These are phyloP conservation scores for Penicillium cataractarum DNA, from an alignment of 495 filamentous ascomycete species.

Conservation along the genomic window DNA sequence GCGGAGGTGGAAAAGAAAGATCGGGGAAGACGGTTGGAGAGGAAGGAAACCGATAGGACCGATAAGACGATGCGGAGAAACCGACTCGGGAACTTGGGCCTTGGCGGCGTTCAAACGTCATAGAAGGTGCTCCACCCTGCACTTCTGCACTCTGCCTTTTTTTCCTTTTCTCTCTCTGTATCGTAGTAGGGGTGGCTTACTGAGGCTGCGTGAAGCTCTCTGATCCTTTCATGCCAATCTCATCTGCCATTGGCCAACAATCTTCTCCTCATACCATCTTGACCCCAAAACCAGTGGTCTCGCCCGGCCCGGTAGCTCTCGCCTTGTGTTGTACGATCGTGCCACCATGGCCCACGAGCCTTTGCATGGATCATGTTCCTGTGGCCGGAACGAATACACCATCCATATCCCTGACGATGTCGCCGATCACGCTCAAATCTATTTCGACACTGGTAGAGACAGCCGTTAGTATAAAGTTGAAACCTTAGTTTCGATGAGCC, in stretches of 20 bases:
- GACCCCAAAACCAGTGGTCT: background rate
- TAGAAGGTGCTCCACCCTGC: conserved; percentile 28
- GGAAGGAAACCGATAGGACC: conserved; percentile 27
- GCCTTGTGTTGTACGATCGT: conserved; percentile 18
- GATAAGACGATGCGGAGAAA: conserved; percentile 33
- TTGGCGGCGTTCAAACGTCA: conserved; percentile 37
- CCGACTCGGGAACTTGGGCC: conserved; percentile 18
- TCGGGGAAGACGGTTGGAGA: conserved; percentile 15
- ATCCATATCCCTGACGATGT: conserved; percentile 65
- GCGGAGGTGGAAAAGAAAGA: conserved; percentile 8
- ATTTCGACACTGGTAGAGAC: conserved; percentile 67
- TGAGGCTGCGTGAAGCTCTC: background rate
- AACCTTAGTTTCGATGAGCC: conserved; percentile 8
- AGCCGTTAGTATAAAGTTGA: conserved; percentile 58
- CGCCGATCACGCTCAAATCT: conserved; percentile 60
- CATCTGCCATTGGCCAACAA: conserved; percentile 1
- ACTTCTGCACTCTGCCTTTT: conserved; percentile 9
- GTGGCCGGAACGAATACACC: conserved; percentile 81
- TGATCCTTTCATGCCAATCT: background rate
- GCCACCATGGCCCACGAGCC: conserved; percentile 42
- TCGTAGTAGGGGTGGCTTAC: background rate
- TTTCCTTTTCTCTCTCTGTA: conserved; percentile 8
- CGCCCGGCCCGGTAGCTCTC: background rate
- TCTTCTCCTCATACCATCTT: background rate
- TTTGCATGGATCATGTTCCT: conserved; percentile 78